Evolutionary conservation across 108 stramenopile species (phyloP), one percentile per base, ranked within the genome.

Genomic region (Skeletonema potamos): DNA sequence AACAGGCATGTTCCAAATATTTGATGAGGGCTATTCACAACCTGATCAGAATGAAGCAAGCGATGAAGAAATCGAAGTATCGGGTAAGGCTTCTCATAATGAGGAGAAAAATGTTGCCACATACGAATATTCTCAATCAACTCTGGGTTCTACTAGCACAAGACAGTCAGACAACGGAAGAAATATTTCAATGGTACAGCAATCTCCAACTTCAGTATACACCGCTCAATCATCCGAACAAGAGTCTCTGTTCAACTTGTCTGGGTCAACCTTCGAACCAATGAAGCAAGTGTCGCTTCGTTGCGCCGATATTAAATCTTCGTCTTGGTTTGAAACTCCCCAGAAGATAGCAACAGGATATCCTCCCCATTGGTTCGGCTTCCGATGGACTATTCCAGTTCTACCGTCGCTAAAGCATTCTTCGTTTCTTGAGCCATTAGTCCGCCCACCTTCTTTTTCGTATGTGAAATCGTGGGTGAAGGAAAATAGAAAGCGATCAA

Each of bases 381-480:
- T 65, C 54, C 58, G 63, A 33, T 79, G 67, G 67, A 62, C 5
- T 2, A 20, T n/a, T 51, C 41, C 78, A 3, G 29, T 46, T 46
- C 7, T 27, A n/a, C 62, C 62, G 18, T 29, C 60, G 54, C 27
- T 81, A 30, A 43, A 63, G 36, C 36, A 34, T 7, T 36, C 46
- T 17, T 17, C 70, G 1, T 82, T 70, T 44, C 26, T 87, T 10
- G 81, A 84, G 54, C 84, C 86, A 36, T 79, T 85, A 2, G 63
- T 62, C 32, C 62, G 58, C 4, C 84, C 87, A 6, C 87, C 87
- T 10, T 82, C 83, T 12, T 72, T 66, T 44, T 27, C 63, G 37
- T 48, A 70, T 34, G 83, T 86, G 27, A 55, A 60, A 44, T 60
- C 74, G 8, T 88, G 85, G 87, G 18, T 66, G 34, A 79, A 62